Base-by-base conservation (phyloP, 2,329 filamentous ascomycete genomes). In the Cercospora berteroae region DNA sequence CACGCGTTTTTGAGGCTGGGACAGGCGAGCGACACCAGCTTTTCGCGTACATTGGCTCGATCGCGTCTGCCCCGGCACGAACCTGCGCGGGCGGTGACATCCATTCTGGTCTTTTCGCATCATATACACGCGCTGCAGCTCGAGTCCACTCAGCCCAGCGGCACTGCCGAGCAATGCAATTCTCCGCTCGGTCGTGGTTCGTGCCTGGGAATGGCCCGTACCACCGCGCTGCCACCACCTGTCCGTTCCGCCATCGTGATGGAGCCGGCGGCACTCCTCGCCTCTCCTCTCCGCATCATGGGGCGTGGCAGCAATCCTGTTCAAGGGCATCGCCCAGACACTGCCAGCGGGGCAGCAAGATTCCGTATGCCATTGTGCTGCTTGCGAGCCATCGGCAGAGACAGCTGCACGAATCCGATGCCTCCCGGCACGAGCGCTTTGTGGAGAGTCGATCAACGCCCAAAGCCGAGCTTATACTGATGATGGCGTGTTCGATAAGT, bases 1-100 rank as follows among this genome's bases (percentile, higher is more conserved):
- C 52, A 57, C 52, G 52, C 52, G 52, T 57, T 31, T 18, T 27
- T 57, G 25, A 25, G 63, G 55, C 63, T 64, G 52, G 52, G 52
- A 56, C 29, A 25, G 55, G 61, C 50, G 23, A n/a, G 29, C 33
- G 25, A 33, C 61, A 33, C 56, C 33, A 39, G 33, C 33, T 39
- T 39, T 39, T 39, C 33, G 33, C 33, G 33, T 39, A 50, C 61
- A 64, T 64, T 64, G 50, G 61, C 50, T 58, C 61, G 50, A 64
- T 42, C 61, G 61, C 25, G 50, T 58, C 18, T 44, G 50, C 61
- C 18, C n/a, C 33, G 33, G 13, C 33, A 39, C 33, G 33, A 29
- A 39, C 13, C 33, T 39, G 33, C 33, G 33, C 33, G 33, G 33
- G 33, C 33, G 33, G 13, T 39, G 33, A 39, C 33, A 39, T 39